Conservation (phyloP, 2,329 filamentous ascomycete species). For the Colletotrichum australisinense region DNA sequence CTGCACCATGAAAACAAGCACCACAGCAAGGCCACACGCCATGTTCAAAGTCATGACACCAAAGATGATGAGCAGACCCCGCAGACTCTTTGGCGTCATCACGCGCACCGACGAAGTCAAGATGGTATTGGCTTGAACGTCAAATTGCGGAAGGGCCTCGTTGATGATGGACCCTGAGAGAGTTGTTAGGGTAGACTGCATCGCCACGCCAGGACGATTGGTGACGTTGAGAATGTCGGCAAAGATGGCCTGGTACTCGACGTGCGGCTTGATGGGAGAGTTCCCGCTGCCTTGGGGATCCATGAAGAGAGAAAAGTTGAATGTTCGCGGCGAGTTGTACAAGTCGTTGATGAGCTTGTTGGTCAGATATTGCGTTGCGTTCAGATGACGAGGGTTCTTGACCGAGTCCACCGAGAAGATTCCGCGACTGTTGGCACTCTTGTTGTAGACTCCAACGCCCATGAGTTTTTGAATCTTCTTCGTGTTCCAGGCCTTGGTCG, state of each 20-base stretch:
- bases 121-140: slow-evolving; percentile 9
- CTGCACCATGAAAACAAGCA: slow-evolving; percentile 33
- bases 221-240: slow-evolving; percentile 35
- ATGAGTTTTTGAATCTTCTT: slow-evolving; percentile 33
- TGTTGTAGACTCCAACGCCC: slow-evolving; percentile 4
- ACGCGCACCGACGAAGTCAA: not conserved
- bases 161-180: slow-evolving; percentile 36
- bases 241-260: slow-evolving; percentile 38
- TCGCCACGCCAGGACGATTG: slow-evolving; percentile 34
- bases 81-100: not conserved
- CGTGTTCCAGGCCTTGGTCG: slow-evolving; percentile 29
- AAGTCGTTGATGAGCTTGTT: slow-evolving; percentile 37
- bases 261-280: slow-evolving; percentile 35
- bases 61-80: not conserved
- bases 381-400: slow-evolving; percentile 8
- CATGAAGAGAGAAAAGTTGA: slow-evolving; percentile 34
- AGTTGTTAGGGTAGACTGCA: slow-evolving; percentile 36
- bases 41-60: slow-evolving; percentile 21
- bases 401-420: slow-evolving; percentile 35
- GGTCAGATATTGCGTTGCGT: slow-evolving; percentile 35
- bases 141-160: slow-evolving; percentile 34
- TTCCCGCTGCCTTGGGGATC: slow-evolving; percentile 33
- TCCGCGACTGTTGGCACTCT: slow-evolving; percentile 15
- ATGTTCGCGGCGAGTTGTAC: slow-evolving; percentile 30
- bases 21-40: slow-evolving; percentile 31